A percentile compares a stretch with the other conserved stretches of the same genome.
phyloP scores from a whole-genome alignment of 2,329 filamentous ascomycete species.

The Penicillium polonicum region DNA sequence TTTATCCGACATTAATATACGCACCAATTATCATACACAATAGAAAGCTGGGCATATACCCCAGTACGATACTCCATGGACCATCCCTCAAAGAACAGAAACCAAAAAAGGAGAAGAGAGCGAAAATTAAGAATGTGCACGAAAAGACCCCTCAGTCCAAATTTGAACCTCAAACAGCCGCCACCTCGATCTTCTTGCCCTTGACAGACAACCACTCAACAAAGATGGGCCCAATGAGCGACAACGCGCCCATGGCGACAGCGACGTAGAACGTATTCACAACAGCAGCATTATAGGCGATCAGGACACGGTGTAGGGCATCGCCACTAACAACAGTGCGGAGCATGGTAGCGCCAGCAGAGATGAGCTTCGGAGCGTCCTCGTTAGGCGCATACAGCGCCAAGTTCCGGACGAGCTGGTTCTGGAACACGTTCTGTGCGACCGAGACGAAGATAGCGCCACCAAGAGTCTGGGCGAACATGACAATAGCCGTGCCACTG shows the following conservation, averaged over 20 bases:
- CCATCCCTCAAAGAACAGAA: not conserved
- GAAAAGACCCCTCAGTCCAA: not conserved
- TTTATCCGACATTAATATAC: not conserved
- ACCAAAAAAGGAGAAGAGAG: not conserved
- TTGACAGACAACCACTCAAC: constrained; percentile 46
- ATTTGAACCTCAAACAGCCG: constrained; percentile 8
- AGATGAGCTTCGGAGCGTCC: constrained; percentile 29
- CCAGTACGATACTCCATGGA: not conserved
- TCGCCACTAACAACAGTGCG: constrained; percentile 28
- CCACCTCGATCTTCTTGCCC: constrained; percentile 32
- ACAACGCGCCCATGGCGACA: constrained; percentile 39
- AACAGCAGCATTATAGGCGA: constrained; percentile 40
- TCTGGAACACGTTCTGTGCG: constrained; percentile 42
- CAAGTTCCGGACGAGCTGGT: constrained; percentile 32
- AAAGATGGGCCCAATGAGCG: constrained; percentile 34
- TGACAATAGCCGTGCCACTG: constrained; percentile 36
- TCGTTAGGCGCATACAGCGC: constrained; percentile 24
- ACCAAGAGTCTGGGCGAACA: constrained; percentile 40
- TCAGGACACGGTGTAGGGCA: constrained; percentile 30
- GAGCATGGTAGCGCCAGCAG: constrained; percentile 41
- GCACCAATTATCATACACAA: not conserved
- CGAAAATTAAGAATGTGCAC: constrained; percentile 15
- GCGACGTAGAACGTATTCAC: constrained; percentile 41
- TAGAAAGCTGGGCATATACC: constrained; percentile 3
- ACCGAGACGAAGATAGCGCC: constrained; percentile 41